phyloP scores from a whole-genome alignment of 2,329 filamentous ascomycete species.

The Talaromyces atroroseus region DNA sequence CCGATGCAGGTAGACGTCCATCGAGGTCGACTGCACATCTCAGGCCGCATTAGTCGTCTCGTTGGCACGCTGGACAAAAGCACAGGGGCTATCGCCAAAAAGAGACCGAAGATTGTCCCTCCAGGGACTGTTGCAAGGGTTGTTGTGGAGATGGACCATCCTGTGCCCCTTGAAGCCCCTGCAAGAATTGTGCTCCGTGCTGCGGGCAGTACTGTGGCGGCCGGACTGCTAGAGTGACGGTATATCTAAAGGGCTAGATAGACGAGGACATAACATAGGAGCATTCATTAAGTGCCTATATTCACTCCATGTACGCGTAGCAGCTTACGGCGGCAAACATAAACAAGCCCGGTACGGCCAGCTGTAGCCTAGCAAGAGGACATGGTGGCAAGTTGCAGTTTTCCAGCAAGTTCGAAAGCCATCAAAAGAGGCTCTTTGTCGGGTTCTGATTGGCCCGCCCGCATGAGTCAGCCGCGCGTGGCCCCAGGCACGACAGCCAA shows the following conservation, averaged over 20 bases:
- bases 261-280: too few species aligned
- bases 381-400: not conserved
- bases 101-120: conserved; percentile 77
- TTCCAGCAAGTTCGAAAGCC: conserved; percentile 13
- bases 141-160: conserved; percentile 64
- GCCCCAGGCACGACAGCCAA: conserved; percentile 25
- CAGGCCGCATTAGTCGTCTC: conserved; percentile 68
- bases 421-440: conserved; percentile 14
- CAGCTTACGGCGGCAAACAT: too few species aligned
- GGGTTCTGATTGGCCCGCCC: conserved; percentile 1
- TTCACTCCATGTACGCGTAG: too few species aligned
- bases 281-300: too few species aligned
- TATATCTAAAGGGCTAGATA: not conserved
- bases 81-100: conserved; percentile 70
- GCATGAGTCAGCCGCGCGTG: conserved; percentile 25
- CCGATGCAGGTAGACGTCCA: conserved; percentile 89
- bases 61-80: conserved; percentile 71
- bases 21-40: conserved; percentile 71
- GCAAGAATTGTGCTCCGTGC: conserved; percentile 75
- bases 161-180: conserved; percentile 73
- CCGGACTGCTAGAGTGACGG: conserved; percentile 68
- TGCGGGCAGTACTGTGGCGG: conserved; percentile 78
- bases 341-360: too few species aligned
- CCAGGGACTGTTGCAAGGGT: conserved; percentile 73
- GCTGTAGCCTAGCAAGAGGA: too few species aligned